Base-by-base conservation (phyloP, 2,329 filamentous ascomycete genomes). In the Leptographium flavum region DNA sequence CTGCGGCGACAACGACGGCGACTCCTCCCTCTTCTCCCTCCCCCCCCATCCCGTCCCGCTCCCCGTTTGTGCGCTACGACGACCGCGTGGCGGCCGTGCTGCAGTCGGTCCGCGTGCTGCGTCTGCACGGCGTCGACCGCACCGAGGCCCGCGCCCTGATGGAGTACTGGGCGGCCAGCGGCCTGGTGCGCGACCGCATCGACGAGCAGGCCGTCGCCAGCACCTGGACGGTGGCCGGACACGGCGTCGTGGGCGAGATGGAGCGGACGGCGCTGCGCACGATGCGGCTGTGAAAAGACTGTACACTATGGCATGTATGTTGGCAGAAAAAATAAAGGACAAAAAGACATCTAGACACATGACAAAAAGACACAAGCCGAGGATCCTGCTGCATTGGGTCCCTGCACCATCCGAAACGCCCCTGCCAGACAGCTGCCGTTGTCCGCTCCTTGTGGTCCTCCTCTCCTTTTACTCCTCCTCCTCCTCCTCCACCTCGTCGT, bases 111-210 rank as follows among this genome's bases (percentile, higher is more conserved):
- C 60, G 65, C 47, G 64, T 78, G 2, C 52, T 79, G 44, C 70
- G 74, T 19, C 58, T 94, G 19, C 70, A 73, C 36, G 83, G 85
- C 9, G 56, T 95, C 53, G 81, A 68, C 55, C 84, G 81, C 63
- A 64, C 71, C 2, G 90, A 96, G 64, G 79, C 85, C 11, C 75
- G 81, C 48, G 73, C 78, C 1, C 68, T 94, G 54, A 81, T 96
- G 78, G 87, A 95, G 67, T 96, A 95, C 66, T 96, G 90, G 71
- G 87, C 86, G 5, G 78, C 76, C 31, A 93, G 86, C 60, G 92
- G 90, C 13, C 69, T 94, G 58, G 60, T 94, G 57, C 75, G 83
- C 51, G 69, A 74, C 49, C 70, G 68, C 39, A 71, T 95, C 42
- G 80, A 84, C 55, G 79, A 88, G 57, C 68, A 67, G 51, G 70